Evolutionary conservation across 148 eudicot species (phyloP).

Genomic region (Beta vulgaris): DNA sequence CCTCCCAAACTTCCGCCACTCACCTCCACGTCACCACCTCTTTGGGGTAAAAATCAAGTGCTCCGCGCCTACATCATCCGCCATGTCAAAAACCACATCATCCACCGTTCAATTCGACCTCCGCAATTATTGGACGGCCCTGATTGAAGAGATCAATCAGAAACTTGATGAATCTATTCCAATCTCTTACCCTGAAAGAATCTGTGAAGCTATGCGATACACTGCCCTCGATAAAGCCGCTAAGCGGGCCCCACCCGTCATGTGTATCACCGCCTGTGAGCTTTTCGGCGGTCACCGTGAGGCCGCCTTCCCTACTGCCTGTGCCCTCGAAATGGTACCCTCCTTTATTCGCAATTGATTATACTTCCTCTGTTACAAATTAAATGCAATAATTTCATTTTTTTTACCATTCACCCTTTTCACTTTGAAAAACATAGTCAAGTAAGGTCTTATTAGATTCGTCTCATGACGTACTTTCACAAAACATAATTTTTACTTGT

Average conservation of each 20-base stretch:
- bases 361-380: no score
- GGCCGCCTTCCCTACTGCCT: slow-evolving; percentile 94
- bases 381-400: no score
- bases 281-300: slow-evolving; percentile 72
- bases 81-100: slow-evolving; percentile 21
- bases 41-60: slow-evolving; percentile 1
- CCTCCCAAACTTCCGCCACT: slow-evolving; percentile 24
- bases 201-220: slow-evolving; percentile 86
- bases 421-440: no score
- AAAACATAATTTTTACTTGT: no score
- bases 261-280: slow-evolving; percentile 94
- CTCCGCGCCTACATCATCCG: not conserved
- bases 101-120: slow-evolving; percentile 53
- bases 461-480: no score
- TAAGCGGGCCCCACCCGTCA: slow-evolving; percentile 85
- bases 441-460: no score
- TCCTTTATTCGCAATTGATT: not conserved
- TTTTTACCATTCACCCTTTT: no score
- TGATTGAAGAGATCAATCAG: slow-evolving; percentile 61
- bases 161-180: slow-evolving; percentile 80
- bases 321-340: slow-evolving; percentile 88
- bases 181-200: slow-evolving; percentile 63
- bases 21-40: slow-evolving; percentile 21
- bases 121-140: slow-evolving; percentile 59
- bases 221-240: slow-evolving; percentile 75